These are phyloP conservation scores for Quercus tomentella DNA, from an alignment of 331 rosid species.

Conservation along the genomic window DNA sequence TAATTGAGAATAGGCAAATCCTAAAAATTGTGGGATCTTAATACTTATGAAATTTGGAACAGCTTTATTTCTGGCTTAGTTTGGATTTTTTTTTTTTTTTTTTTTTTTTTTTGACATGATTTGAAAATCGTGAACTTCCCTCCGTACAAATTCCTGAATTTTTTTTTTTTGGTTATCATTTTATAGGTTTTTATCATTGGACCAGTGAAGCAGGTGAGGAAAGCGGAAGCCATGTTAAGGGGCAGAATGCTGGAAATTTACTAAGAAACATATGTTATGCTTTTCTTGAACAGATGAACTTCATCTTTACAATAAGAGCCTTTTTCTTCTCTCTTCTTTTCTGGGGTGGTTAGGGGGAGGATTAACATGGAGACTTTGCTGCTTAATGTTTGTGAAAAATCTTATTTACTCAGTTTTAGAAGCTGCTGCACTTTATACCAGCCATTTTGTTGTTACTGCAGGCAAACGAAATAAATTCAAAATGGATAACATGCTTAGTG, in stretches of 20 bases:
- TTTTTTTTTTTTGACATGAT: too few species aligned
- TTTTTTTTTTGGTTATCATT: background rate
- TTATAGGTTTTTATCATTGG: constrained; percentile 86
- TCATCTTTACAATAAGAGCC: background rate
- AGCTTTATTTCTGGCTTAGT: too few species aligned
- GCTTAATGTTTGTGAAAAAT: background rate
- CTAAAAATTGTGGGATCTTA: too few species aligned
- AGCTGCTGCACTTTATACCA: background rate
- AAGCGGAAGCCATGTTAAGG: constrained; percentile 94
- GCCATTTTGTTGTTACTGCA: too few species aligned
- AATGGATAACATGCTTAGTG: too few species aligned
- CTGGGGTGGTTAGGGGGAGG: background rate
- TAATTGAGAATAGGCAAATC: too few species aligned
- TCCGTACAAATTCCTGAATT: background rate
- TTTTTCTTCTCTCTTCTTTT: too few species aligned
- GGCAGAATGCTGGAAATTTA: constrained; percentile 72
- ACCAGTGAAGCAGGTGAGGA: constrained; percentile 83
- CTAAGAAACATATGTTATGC: constrained; percentile 17
- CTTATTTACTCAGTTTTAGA: background rate
- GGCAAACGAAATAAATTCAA: too few species aligned
- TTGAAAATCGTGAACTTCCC: background rate
- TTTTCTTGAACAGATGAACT: constrained; percentile 16
- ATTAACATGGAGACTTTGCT: background rate
- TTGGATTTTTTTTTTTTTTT: too few species aligned
- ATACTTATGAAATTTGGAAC: too few species aligned